Percentiles rank a stretch among this genome's conserved stretches.
These are phyloP conservation scores for Catharanthus roseus DNA, from an alignment of 257 asterid genomes.

Conservation along the genomic window DNA sequence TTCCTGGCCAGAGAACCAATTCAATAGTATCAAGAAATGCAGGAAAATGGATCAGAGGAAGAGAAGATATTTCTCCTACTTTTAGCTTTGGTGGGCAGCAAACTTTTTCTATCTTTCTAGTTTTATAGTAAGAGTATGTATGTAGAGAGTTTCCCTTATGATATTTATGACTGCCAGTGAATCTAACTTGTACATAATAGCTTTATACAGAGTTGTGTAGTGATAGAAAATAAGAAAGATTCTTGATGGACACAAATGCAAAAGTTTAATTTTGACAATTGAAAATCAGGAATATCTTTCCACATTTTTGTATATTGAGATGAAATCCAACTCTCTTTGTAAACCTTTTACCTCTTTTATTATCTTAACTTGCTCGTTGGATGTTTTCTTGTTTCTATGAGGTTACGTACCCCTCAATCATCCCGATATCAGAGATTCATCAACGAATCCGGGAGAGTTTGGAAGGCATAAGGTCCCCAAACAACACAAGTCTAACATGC, in stretches of 20 bases:
- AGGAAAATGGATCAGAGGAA: slow-evolving; percentile 1
- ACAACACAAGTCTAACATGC: no score
- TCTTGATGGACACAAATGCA: slow-evolving; percentile 2
- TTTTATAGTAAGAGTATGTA: no score
- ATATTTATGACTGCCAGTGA: slow-evolving; percentile 3
- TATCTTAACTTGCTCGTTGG: background rate
- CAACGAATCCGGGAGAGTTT: no score
- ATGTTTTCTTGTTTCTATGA: no score
- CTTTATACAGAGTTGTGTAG: background rate
- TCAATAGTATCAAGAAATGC: background rate
- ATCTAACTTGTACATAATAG: slow-evolving; percentile 6
- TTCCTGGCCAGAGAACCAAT: background rate
- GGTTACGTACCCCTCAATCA: background rate
- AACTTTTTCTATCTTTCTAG: background rate
- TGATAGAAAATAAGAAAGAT: slow-evolving; percentile 1
- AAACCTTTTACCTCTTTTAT: background rate
- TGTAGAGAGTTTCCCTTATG: slow-evolving; percentile 6
- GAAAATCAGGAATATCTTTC: slow-evolving; percentile 3
- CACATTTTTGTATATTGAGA: background rate
- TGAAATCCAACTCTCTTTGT: background rate
- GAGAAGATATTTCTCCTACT: slow-evolving; percentile 2
- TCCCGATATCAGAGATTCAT: no score
- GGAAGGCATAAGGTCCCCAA: no score
- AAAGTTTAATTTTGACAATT: background rate
- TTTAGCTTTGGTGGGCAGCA: slow-evolving; percentile 1